Base-by-base conservation (phyloP, 2,329 filamentous ascomycete genomes). In the Trichoderma endophyticum region DNA sequence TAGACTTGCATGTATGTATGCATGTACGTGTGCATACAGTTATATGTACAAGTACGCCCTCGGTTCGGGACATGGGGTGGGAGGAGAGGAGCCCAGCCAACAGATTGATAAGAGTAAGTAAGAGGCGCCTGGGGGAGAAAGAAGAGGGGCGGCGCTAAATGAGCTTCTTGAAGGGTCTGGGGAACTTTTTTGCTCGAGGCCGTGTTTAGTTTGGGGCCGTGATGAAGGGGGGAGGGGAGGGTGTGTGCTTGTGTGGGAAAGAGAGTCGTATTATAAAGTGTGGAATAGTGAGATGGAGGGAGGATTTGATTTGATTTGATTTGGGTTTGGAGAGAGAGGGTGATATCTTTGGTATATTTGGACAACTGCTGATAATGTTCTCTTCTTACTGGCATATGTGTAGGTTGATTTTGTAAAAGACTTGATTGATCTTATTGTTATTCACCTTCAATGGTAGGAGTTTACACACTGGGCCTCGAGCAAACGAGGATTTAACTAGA, bases 161-260 rank as follows among this genome's bases (percentile, higher is more conserved):
- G 6, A n/a, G 15, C 28, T 48, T 48, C 30, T 18, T 21, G 18
- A 30, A 24, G 39, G 61, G 36, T 70, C 67, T 70, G 67, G 67
- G 57, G 67, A 70, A 70, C 67, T 70, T 70, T 70, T 70, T 70
- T 24, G 9, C 15, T 51, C 57, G 67, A 48, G 43, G 62, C 39
- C 43, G 18, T 4, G 28, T 34, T 65, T 65, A 65, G 62, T 14
- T 65, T 65, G 62, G 59, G 30, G 30, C 14, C 18, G 21, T 24
- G n/a, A 24, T 26, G 51, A 24, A 56, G 11, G n/a, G 51, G 12
- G 51, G 11, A 11, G 6, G 51, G n/a, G 28, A n/a, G 28, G 18
- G 56, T 9, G 26, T 60, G 57, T 32, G 56, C 21, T 21, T 3
- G 54, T 7, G 54, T 18, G 21, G 21, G 21, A 21, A 21, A 21